phyloP scores from a whole-genome alignment of 2,329 filamentous ascomycete species.

The Aureobasidium sp. region DNA sequence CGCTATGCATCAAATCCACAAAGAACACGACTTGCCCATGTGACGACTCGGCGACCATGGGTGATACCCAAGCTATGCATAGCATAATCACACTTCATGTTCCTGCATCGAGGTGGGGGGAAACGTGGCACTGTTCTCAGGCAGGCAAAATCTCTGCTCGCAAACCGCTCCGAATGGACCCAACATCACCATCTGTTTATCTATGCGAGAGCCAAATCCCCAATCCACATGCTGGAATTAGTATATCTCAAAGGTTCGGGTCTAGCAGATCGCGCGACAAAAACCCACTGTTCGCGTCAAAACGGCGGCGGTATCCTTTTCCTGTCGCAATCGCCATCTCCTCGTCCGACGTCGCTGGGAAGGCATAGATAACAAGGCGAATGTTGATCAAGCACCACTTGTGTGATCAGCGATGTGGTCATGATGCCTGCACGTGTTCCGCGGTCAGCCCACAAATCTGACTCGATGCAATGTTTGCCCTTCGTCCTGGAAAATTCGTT shows the following conservation, averaged over 20 bases:
- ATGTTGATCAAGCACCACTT: background rate
- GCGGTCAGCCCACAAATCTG: background rate
- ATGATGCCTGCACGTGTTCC: background rate
- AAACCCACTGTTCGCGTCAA: background rate
- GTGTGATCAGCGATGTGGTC: background rate
- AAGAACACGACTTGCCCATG: background rate
- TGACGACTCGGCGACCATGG: too few species aligned
- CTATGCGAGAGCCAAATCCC: too few species aligned
- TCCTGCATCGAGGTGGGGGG: background rate
- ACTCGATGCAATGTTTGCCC: background rate
- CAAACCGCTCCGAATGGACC: background rate
- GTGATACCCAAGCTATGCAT: background rate
- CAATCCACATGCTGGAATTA: too few species aligned
- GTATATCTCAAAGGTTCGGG: background rate
- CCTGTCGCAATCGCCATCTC: background rate
- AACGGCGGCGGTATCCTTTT: background rate
- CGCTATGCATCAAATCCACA: background rate
- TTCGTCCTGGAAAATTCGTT: background rate
- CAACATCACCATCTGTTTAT: background rate
- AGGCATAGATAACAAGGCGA: background rate
- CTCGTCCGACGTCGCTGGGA: background rate
- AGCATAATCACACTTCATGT: background rate
- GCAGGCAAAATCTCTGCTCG: background rate
- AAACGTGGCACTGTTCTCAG: background rate
- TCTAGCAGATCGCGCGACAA: background rate